phyloP scores from a whole-genome alignment of 208 protist species.

The Trypanosoma cruzi region DNA sequence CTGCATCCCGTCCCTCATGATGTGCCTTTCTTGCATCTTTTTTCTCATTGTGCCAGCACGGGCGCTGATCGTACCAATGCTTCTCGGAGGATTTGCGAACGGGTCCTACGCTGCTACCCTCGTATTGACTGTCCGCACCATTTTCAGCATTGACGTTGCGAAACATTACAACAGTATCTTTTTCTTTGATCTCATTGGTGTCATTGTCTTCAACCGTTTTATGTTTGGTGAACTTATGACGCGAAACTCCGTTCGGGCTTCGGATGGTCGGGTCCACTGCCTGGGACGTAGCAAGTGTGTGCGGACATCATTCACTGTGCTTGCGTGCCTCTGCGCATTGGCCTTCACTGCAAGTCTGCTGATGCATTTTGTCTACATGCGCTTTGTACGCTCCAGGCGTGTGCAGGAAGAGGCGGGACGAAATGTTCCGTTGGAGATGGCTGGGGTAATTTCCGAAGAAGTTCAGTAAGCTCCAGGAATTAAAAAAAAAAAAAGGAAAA shows the following conservation, averaged over 20 bases:
- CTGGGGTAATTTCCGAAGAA: no score
- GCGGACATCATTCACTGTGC: conserved; percentile 35
- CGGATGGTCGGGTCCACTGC: conserved; percentile 21
- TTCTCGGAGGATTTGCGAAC: conserved; percentile 39
- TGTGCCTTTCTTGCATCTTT: conserved; percentile 33
- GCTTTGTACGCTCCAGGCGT: conserved; percentile 25
- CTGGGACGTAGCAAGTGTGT: conserved; percentile 35
- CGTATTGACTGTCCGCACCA: conserved; percentile 43
- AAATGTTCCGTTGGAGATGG: no score
- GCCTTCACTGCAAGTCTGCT: conserved; percentile 23
- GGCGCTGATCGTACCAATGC: conserved; percentile 40
- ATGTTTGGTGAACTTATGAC: conserved; percentile 58
- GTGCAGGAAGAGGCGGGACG: no score
- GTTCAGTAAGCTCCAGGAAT: no score
- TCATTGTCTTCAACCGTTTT: conserved; percentile 53
- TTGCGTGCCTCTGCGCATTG: conserved; percentile 27
- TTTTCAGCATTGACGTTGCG: conserved; percentile 47
- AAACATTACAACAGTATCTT: conserved; percentile 68
- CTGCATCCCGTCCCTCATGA: conserved; percentile 29
- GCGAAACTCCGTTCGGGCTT: conserved; percentile 26
- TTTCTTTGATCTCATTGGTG: conserved; percentile 38
- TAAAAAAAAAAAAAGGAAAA: conserved; percentile 4
- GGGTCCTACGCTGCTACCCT: conserved; percentile 44
- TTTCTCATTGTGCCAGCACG: conserved; percentile 36
- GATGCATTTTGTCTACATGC: conserved; percentile 40